Conservation (phyloP, 139 green algal genomes). For the Micromonas pusilla region DNA sequence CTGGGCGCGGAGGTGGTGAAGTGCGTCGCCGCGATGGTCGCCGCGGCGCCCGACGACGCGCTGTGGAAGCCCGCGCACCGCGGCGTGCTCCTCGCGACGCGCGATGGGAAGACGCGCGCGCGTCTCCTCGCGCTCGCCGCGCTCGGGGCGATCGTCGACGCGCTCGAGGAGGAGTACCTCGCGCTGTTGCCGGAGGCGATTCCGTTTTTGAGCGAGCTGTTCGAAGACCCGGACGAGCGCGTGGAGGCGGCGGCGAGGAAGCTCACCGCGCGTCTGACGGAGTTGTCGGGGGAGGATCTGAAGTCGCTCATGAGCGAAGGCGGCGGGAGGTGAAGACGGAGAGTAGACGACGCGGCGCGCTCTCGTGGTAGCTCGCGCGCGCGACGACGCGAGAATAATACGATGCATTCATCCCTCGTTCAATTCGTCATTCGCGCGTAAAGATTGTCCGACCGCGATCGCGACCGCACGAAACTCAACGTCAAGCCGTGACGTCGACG, state of each 20-base stretch:
- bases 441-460: too few species aligned
- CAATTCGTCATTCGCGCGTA: too few species aligned
- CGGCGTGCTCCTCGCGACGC: not conserved
- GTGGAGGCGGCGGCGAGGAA: conserved; percentile 52
- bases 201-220: conserved; percentile 75
- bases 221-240: conserved; percentile 65
- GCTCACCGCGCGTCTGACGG: conserved; percentile 62
- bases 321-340: not conserved
- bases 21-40: not conserved
- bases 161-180: conserved; percentile 74
- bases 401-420: too few species aligned
- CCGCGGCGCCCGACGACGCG: conserved; percentile 13
- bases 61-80: conserved; percentile 8
- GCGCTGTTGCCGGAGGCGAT: conserved; percentile 61
- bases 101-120: not conserved
- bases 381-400: too few species aligned
- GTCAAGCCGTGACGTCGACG: too few species aligned
- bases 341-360: too few species aligned
- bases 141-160: conserved; percentile 48
- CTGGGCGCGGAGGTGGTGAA: not conserved
- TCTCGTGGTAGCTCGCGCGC: too few species aligned
- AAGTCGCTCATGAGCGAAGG: conserved; percentile 56
- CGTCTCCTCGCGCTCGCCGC: conserved; percentile 46
- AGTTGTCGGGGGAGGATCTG: conserved; percentile 68
- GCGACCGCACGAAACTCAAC: too few species aligned